phyloP scores from a whole-genome alignment of 2,329 filamentous ascomycete genomes.

The Alternaria ventricosa region DNA sequence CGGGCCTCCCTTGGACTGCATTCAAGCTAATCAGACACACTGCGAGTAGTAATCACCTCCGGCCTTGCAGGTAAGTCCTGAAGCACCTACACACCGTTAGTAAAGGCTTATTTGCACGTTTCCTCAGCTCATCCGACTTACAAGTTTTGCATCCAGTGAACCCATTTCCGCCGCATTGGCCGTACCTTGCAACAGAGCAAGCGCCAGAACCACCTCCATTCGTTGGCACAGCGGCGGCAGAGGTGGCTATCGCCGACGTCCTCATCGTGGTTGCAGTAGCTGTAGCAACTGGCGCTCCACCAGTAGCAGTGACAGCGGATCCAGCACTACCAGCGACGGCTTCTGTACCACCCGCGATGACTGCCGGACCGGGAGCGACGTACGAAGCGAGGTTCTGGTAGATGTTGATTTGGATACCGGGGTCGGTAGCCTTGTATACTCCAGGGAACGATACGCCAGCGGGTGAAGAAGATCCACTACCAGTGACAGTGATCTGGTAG shows the following conservation, averaged over 20 bases:
- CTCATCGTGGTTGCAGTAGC: conserved; percentile 19
- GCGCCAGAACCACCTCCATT: conserved; percentile 17
- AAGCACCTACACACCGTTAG: conserved; percentile 6
- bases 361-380: conserved; percentile 59
- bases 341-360: conserved; percentile 40
- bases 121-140: background rate
- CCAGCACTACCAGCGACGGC: conserved; percentile 38
- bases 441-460: conserved; percentile 58
- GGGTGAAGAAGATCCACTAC: conserved; percentile 57
- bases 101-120: background rate
- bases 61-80: conserved; percentile 7
- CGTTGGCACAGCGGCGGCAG: conserved; percentile 20
- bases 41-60: conserved; percentile 8
- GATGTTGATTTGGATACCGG: conserved; percentile 67
- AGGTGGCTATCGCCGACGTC: conserved; percentile 10
- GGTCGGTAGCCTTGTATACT: conserved; percentile 64
- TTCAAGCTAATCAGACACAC: background rate
- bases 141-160: conserved; percentile 11
- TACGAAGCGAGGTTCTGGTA: conserved; percentile 59
- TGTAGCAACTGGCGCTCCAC: conserved; percentile 18
- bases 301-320: conserved; percentile 26
- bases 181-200: conserved; percentile 30
- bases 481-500: conserved; percentile 66
- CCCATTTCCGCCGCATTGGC: conserved; percentile 42
- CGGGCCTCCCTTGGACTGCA: background rate